phyloP scores from a whole-genome alignment of 2,329 filamentous ascomycete genomes.

The Monilinia polystroma region DNA sequence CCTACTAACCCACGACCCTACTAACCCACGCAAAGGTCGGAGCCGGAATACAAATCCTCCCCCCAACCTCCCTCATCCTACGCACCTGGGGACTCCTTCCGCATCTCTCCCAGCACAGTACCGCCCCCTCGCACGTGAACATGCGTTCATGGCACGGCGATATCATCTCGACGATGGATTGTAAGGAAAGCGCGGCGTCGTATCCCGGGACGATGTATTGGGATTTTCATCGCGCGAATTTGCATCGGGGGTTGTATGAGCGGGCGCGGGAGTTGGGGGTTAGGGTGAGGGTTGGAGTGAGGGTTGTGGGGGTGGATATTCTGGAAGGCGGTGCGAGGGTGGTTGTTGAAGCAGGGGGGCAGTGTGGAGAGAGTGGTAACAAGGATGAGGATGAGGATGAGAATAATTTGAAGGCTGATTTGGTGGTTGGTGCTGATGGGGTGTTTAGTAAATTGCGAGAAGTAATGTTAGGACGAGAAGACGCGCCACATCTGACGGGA shows the following conservation, averaged over 20 bases:
- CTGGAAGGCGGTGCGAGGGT: conserved; percentile 35
- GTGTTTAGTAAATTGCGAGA: conserved; percentile 44
- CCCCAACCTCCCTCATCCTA: conserved; percentile 34
- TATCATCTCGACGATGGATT: conserved; percentile 35
- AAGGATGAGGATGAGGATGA: conserved; percentile 34
- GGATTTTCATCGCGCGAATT: conserved; percentile 49
- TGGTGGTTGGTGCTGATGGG: conserved; percentile 46
- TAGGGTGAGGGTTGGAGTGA: conserved; percentile 36
- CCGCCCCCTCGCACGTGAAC: conserved; percentile 48
- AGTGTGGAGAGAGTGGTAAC: conserved; percentile 33
- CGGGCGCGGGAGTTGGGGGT: conserved; percentile 44
- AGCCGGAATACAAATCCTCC: conserved; percentile 38
- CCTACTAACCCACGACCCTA: conserved; percentile 35
- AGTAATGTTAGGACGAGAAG: conserved; percentile 45
- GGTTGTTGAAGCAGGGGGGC: conserved; percentile 39
- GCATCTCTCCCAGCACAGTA: conserved; percentile 27
- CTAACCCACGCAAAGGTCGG: conserved; percentile 43
- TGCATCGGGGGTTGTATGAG: conserved; percentile 46
- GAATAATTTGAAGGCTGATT: conserved; percentile 36
- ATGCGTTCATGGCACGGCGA: conserved; percentile 46
- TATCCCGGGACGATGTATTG: conserved; percentile 43
- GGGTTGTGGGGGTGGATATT: conserved; percentile 35
- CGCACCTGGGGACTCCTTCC: conserved; percentile 33
- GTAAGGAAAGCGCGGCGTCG: conserved; percentile 28
- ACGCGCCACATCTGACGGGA: conserved; percentile 49